Conservation (phyloP, 257 asterid genomes). For the Paulownia fortunei region DNA sequence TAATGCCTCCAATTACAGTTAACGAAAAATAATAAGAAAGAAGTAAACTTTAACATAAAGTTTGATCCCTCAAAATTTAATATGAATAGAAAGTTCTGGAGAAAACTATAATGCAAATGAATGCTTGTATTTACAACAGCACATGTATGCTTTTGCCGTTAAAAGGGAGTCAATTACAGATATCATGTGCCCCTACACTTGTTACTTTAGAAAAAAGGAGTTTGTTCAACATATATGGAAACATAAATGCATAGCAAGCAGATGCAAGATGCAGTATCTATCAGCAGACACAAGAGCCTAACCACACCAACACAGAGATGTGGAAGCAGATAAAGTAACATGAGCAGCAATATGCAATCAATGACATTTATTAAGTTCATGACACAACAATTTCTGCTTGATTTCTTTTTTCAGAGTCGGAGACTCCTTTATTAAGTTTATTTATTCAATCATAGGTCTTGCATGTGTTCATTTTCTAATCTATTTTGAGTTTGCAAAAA, state of each 20-base stretch:
- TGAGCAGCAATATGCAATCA: slow-evolving; percentile 3
- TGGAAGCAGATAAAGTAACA: slow-evolving; percentile 13
- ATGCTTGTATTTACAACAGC: not conserved
- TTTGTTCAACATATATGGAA: not conserved
- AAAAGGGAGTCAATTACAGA: slow-evolving; percentile 1
- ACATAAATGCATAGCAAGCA: slow-evolving; percentile 9
- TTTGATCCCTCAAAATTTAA: not conserved
- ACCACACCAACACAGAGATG: not conserved
- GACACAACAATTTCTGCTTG: slow-evolving; percentile 2
- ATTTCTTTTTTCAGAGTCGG: slow-evolving; percentile 7
- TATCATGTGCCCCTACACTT: not conserved
- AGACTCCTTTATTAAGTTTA: slow-evolving; percentile 4
- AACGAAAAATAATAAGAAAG: not conserved
- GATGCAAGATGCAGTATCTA: slow-evolving; percentile 11
- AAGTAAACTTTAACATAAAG: slow-evolving; percentile 5
- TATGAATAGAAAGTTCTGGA: not conserved
- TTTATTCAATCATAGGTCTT: not conserved
- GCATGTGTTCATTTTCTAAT: slow-evolving; percentile 6
- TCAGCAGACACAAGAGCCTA: slow-evolving; percentile 10
- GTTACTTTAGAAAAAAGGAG: not conserved
- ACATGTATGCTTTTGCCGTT: not conserved
- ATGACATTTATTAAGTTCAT: slow-evolving; percentile 7
- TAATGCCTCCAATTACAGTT: not conserved
- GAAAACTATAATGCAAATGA: not conserved
- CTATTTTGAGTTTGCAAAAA: not conserved